These are phyloP conservation scores for Butyriboletus appendiculatus DNA, from an alignment of 1,284 basidiomycete genomes.

Conservation along the genomic window DNA sequence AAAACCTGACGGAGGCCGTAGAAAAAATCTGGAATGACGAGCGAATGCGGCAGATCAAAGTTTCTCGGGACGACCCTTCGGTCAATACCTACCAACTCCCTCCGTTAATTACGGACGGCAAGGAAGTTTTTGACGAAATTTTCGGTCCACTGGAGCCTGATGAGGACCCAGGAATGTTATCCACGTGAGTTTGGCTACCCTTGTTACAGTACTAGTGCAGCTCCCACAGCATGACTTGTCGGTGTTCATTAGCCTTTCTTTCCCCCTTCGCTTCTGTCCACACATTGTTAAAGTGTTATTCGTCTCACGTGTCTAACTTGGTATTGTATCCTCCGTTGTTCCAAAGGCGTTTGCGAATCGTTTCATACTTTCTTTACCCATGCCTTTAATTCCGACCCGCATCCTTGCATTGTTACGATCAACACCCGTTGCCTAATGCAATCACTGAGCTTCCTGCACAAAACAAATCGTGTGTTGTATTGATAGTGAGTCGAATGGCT, in stretches of 20 bases:
- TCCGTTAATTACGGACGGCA: slow-evolving; percentile 64
- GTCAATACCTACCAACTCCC: slow-evolving; percentile 53
- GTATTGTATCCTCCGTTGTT: slow-evolving; percentile 16
- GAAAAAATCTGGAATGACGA: slow-evolving; percentile 86
- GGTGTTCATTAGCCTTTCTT: not conserved
- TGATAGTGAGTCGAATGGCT: not conserved
- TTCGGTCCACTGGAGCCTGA: slow-evolving; percentile 55
- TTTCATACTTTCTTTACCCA: not conserved
- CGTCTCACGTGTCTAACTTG: slow-evolving; percentile 11
- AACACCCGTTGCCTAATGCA: slow-evolving; percentile 9
- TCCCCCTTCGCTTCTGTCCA: not conserved
- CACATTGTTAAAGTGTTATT: slow-evolving; percentile 1
- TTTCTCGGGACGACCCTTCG: slow-evolving; percentile 57
- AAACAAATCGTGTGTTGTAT: not conserved
- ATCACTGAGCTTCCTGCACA: not conserved
- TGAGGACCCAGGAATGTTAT: slow-evolving; percentile 71
- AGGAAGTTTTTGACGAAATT: slow-evolving; percentile 75
- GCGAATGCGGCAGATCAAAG: slow-evolving; percentile 66
- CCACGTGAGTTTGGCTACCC: slow-evolving; percentile 49
- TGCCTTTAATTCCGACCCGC: slow-evolving; percentile 1
- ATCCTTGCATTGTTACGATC: slow-evolving; percentile 7
- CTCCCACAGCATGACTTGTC: not conserved
- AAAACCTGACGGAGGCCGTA: slow-evolving; percentile 74
- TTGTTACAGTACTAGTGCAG: not conserved
- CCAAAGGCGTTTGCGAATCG: not conserved